Base-by-base conservation (phyloP, 768 basidiomycete species). In the Jaapia argillacea region DNA sequence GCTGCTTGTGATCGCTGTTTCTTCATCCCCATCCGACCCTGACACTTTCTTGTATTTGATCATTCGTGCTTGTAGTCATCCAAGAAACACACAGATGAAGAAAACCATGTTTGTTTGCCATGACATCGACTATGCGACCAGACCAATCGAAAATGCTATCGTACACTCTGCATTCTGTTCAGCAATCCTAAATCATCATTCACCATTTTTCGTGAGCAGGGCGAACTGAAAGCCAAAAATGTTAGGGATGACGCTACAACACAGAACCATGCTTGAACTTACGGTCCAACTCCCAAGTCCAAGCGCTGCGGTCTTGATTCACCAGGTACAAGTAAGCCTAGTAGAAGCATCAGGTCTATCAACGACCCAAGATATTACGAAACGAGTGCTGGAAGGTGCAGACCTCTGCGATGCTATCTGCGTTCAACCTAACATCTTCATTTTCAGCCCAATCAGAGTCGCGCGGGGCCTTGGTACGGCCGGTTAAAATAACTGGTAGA, bases 281-380 rank as follows among this genome's bases (percentile, higher is more conserved):
- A 85, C 84, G 64, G 49, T 87, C 85, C 23, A 88, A 67, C 55
- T 87, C 85, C 82, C 83, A 88, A 6, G 81, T 79, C 80, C 74
- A 83, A 4, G 80, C 72, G 31, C 81, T 81, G 23, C 74, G 69
- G 42, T 83, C 80, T 60, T 86, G 85, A 41, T 76, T 71, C 5
- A 66, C 71, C 16, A 88, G 74, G 54, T 73, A 74, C 25, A 82
- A 60, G 52, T 85, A 85, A 1, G 78, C 62, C 84, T 86, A 48
- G 6, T 40, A 16, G 22, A n/a, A n/a, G n/a, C n/a, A n/a, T n/a
- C n/a, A n/a, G n/a, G n/a, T n/a, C n/a, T n/a, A n/a, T n/a, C n/a
- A n/a, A n/a, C n/a, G n/a, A n/a, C n/a, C n/a, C n/a, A n/a, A n/a
- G n/a, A 13, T n/a, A 25, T 18, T 24, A 36, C 2, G 20, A 41